A percentile compares a stretch with the other conserved stretches of the same genome.
Conservation (phyloP, 2,329 filamentous ascomycete genomes). For the Curvularia sp. region DNA sequence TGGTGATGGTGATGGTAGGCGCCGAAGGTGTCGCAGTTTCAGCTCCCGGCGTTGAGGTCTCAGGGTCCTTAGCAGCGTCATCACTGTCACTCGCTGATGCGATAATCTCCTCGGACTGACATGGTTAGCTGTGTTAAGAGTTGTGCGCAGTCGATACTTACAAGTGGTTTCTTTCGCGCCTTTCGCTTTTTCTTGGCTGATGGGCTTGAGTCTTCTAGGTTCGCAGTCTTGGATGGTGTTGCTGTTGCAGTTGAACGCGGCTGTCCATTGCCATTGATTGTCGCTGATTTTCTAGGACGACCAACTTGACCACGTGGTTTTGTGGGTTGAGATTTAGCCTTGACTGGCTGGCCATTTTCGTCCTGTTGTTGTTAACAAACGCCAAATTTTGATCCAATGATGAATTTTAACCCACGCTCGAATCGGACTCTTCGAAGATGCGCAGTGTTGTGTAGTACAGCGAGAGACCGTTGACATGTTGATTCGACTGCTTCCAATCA, state of each 20-base stretch:
- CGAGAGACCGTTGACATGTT: conserved; percentile 39
- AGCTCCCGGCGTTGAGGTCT: conserved; percentile 16
- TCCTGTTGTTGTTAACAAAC: conserved; percentile 37
- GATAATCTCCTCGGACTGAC: conserved; percentile 43
- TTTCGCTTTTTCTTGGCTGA: conserved; percentile 42
- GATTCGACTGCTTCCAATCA: conserved; percentile 37
- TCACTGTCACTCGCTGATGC: conserved; percentile 37
- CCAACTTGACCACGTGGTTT: conserved; percentile 31
- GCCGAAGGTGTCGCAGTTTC: conserved; percentile 22
- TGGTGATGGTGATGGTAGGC: conserved; percentile 18
- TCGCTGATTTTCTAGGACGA: conserved; percentile 37
- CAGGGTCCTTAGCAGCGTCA: conserved; percentile 29
- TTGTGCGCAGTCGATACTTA: conserved; percentile 14
- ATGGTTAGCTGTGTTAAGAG: conserved; percentile 20
- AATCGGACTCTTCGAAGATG: conserved; percentile 40
- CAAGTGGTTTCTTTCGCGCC: conserved; percentile 40
- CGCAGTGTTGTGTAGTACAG: conserved; percentile 42
- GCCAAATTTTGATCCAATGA: neutral
- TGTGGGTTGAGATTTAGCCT: conserved; percentile 28
- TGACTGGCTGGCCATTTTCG: conserved; percentile 28
- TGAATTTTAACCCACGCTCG: conserved; percentile 35
- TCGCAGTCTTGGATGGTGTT: conserved; percentile 25
- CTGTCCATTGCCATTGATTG: conserved; percentile 36
- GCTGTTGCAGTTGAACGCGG: conserved; percentile 25
- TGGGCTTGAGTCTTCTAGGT: conserved; percentile 29